Evolutionary conservation across 495 filamentous ascomycete species (phyloP).

Genomic region (Aspergillus taichungensis): DNA sequence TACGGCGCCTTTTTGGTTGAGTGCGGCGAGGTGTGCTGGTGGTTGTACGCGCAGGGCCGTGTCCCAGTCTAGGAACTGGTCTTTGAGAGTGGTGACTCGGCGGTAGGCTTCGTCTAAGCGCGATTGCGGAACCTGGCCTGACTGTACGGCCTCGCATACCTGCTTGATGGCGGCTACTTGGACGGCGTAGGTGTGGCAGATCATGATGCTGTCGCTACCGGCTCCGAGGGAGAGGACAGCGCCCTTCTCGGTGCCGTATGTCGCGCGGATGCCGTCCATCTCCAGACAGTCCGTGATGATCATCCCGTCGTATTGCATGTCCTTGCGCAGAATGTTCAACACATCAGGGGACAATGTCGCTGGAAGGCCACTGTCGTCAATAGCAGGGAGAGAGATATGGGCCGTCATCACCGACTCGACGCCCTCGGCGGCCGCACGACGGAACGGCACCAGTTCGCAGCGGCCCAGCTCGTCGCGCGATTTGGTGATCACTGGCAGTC

Average conservation of each 20-base stretch:
- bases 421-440: conserved; percentile 33
- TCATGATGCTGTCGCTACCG: conserved; percentile 43
- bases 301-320: conserved; percentile 35
- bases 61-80: conserved; percentile 25
- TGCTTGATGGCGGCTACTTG: conserved; percentile 35
- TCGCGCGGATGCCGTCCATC: conserved; percentile 41
- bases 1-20: conserved; percentile 15
- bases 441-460: conserved; percentile 35
- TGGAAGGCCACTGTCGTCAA: conserved; percentile 23
- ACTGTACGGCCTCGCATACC: conserved; percentile 31
- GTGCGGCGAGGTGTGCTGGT: conserved; percentile 7
- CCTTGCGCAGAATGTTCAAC: conserved; percentile 30
- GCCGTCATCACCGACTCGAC: conserved; percentile 37
- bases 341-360: conserved; percentile 30
- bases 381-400: conserved; percentile 32
- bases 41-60: conserved; percentile 11
- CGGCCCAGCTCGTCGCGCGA: conserved; percentile 29
- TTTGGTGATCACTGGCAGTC: conserved; percentile 31
- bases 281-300: conserved; percentile 33
- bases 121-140: conserved; percentile 21
- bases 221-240: conserved; percentile 38
- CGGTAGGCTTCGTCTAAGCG: conserved; percentile 29
- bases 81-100: conserved; percentile 30
- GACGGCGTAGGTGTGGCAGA: conserved; percentile 41
- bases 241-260: conserved; percentile 38